Evolutionary conservation across 225 moss, liverwort and hornwort species (phyloP).

Genomic region (Neckera pumila): DNA sequence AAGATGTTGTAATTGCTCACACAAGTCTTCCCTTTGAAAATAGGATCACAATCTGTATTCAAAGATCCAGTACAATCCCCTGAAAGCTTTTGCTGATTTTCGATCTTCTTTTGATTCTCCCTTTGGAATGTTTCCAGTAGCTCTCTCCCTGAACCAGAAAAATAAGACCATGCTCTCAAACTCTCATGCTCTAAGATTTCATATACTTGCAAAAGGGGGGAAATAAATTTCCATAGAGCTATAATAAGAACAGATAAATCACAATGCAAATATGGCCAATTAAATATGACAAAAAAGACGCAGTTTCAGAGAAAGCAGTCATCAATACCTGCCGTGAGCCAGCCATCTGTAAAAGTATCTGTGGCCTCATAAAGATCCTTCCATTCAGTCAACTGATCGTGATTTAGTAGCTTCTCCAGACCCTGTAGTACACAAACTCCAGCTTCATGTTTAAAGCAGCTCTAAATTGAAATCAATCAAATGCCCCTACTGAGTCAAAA

Average conservation of each 20-base stretch:
- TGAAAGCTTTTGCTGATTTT: background rate
- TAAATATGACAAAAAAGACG: background rate
- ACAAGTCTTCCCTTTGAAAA: background rate
- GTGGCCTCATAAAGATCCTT: constrained; percentile 33
- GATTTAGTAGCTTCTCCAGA: constrained; percentile 16
- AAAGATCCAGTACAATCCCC: background rate
- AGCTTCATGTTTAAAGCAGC: background rate
- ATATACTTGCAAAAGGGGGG: background rate
- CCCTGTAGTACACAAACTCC: constrained; percentile 11
- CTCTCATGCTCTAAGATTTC: background rate
- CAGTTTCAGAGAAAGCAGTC: too few species aligned
- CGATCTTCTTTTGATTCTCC: constrained; percentile 3
- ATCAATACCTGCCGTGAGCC: constrained; percentile 36
- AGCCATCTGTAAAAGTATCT: constrained; percentile 37
- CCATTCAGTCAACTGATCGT: constrained; percentile 30
- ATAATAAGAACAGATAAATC: background rate
- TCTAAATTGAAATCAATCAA: background rate
- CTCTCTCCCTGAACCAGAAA: constrained; percentile 14
- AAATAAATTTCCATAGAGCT: background rate
- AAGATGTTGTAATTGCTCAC: constrained; percentile 25
- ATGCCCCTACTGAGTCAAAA: background rate
- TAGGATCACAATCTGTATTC: constrained; percentile 7
- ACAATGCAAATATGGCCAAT: background rate
- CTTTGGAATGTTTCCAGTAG: constrained; percentile 4
- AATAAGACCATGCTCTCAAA: background rate